A percentile compares a stretch with the other conserved stretches of the same genome.
Conservation (phyloP, 768 basidiomycete genomes). For the Chalciporus piperatus region DNA sequence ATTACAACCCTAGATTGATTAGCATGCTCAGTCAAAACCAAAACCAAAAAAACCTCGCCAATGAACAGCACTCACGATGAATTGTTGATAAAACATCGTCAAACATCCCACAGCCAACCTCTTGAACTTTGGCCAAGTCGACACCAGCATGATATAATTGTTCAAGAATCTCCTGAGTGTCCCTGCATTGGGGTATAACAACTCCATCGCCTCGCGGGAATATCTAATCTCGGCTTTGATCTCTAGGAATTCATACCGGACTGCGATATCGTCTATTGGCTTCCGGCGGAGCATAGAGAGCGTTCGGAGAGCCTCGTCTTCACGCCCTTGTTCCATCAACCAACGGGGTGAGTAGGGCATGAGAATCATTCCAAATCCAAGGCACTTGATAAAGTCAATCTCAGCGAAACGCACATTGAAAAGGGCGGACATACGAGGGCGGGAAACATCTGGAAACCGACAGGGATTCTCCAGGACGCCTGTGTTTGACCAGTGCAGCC, state of each 20-base stretch:
- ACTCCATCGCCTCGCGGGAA: slow-evolving; percentile 19
- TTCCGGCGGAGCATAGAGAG: slow-evolving; percentile 35
- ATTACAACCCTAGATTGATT: slow-evolving; percentile 23
- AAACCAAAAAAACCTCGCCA: neutral
- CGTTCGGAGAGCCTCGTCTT: slow-evolving; percentile 34
- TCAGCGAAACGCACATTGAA: neutral
- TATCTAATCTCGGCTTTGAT: slow-evolving; percentile 38
- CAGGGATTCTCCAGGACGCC: slow-evolving; percentile 35
- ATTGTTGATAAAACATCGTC: slow-evolving; percentile 34
- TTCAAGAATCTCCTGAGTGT: slow-evolving; percentile 15
- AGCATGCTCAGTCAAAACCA: neutral
- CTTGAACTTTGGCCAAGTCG: slow-evolving; percentile 32
- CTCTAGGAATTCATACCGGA: slow-evolving; percentile 39
- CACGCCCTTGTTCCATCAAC: slow-evolving; percentile 37
- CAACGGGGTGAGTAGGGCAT: slow-evolving; percentile 45
- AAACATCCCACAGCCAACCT: slow-evolving; percentile 29
- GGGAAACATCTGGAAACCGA: slow-evolving; percentile 38
- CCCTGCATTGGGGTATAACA: slow-evolving; percentile 22
- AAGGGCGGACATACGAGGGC: slow-evolving; percentile 30
- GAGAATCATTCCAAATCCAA: slow-evolving; percentile 31
- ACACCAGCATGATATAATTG: slow-evolving; percentile 24
- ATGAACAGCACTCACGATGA: slow-evolving; percentile 22
- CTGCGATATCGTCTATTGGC: slow-evolving; percentile 27
- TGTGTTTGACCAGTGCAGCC: slow-evolving; percentile 31
- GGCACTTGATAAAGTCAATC: slow-evolving; percentile 17